Conservation (phyloP, 768 basidiomycete species). For the Kwoniella dejecticola region DNA sequence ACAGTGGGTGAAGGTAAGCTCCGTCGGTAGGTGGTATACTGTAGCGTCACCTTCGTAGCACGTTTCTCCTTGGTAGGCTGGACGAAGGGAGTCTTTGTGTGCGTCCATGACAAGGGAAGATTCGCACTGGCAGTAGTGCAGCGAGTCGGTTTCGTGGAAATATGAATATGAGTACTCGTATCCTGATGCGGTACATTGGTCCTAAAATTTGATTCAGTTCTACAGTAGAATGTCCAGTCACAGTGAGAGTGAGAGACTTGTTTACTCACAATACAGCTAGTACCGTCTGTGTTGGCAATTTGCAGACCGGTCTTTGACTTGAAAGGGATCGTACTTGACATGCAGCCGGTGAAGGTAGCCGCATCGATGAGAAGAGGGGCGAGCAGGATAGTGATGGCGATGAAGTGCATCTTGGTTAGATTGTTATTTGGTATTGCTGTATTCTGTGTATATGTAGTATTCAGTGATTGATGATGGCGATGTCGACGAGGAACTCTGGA, state of each 20-base stretch:
- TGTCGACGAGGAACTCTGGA: no score
- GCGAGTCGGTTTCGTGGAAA: constrained; percentile 15
- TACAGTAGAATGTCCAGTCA: not conserved
- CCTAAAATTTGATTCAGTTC: not conserved
- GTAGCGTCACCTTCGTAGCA: constrained; percentile 17
- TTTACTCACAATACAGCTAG: constrained; percentile 10
- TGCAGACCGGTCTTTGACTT: not conserved
- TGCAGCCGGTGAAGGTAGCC: constrained; percentile 20
- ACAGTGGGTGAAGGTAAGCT: constrained; percentile 17
- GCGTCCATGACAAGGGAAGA: not conserved
- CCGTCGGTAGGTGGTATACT: constrained; percentile 17
- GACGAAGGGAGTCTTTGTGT: constrained; percentile 3
- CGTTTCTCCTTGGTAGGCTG: constrained; percentile 17
- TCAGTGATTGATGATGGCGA: not conserved
- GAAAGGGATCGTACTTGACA: constrained; percentile 6
- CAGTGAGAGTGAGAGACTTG: not conserved
- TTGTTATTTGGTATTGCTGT: not conserved
- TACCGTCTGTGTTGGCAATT: constrained; percentile 6
- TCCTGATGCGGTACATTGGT: constrained; percentile 18
- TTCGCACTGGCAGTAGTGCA: constrained; percentile 17
- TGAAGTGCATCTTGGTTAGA: not conserved
- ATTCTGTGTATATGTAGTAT: not conserved
- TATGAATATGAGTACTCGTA: constrained; percentile 22
- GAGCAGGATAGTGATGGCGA: constrained; percentile 1
- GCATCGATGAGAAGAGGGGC: constrained; percentile 3